Evolutionary conservation across 148 eudicot species (phyloP).

Genomic region (Euryodendron excelsum): DNA sequence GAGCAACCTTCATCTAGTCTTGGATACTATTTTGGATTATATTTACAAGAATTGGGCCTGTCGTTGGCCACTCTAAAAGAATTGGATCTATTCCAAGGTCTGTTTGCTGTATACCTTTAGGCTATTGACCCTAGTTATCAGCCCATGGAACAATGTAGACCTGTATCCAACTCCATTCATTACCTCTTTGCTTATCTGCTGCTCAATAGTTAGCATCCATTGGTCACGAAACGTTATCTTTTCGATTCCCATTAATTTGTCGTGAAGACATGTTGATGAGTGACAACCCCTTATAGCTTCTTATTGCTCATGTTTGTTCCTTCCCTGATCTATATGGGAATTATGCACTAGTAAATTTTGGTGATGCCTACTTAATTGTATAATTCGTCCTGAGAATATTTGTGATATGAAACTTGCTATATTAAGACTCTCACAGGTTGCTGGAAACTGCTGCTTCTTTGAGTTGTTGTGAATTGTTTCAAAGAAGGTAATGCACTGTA

Average conservation of each 20-base stretch:
- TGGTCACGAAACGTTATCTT: background rate
- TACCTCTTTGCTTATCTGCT: background rate
- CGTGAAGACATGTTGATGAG: background rate
- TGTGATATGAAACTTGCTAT: background rate
- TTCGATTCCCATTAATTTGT: background rate
- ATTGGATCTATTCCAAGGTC: background rate
- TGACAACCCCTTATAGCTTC: background rate
- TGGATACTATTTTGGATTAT: background rate
- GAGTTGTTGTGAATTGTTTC: background rate
- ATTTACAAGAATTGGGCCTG: background rate
- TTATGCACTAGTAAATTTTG: background rate
- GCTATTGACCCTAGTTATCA: background rate
- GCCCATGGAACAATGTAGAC: background rate
- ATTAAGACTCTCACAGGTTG: background rate
- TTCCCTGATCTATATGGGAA: background rate
- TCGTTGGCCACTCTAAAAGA: background rate
- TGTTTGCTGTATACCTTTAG: background rate
- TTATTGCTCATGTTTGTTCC: background rate
- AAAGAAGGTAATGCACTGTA: background rate
- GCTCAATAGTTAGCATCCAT: constrained; percentile 7
- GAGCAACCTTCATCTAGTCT: background rate
- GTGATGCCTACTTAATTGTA: background rate
- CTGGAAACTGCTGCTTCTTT: background rate
- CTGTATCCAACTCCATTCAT: background rate
- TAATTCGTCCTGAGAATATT: background rate